Percentiles rank a stretch among this genome's conserved stretches.
Conservation (phyloP, 2,329 filamentous ascomycete species). For the Parascedosporium putredinis region DNA sequence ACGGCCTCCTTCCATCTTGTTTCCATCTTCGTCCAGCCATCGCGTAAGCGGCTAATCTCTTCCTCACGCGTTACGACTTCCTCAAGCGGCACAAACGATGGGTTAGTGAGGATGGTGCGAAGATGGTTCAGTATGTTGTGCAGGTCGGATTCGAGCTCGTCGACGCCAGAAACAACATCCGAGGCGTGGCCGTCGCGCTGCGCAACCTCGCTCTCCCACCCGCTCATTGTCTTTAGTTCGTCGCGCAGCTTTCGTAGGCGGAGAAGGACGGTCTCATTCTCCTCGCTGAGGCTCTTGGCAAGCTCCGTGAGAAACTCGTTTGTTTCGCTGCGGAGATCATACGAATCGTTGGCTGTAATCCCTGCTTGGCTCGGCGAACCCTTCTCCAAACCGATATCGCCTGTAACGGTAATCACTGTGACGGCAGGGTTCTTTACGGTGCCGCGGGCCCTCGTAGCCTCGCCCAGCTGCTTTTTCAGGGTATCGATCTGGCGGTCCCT, state of each 20-base stretch:
- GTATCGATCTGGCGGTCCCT: slow-evolving; percentile 81
- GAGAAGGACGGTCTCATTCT: slow-evolving; percentile 74
- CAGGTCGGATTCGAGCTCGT: slow-evolving; percentile 66
- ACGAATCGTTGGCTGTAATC: slow-evolving; percentile 29
- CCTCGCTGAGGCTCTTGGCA: slow-evolving; percentile 74
- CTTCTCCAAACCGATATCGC: slow-evolving; percentile 41
- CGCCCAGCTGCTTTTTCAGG: slow-evolving; percentile 75
- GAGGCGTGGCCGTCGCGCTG: slow-evolving; percentile 20
- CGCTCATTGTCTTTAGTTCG: slow-evolving; percentile 61
- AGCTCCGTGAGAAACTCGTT: slow-evolving; percentile 83
- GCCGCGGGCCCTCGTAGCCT: slow-evolving; percentile 53
- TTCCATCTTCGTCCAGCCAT: slow-evolving; percentile 92
- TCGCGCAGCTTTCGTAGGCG: slow-evolving; percentile 62
- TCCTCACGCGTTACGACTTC: slow-evolving; percentile 89
- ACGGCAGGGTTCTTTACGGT: slow-evolving; percentile 43
- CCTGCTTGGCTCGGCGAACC: slow-evolving; percentile 18
- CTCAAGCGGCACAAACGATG: slow-evolving; percentile 90
- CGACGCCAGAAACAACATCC: slow-evolving; percentile 28
- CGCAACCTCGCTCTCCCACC: slow-evolving; percentile 29
- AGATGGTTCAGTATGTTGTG: slow-evolving; percentile 72
- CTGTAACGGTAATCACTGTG: slow-evolving; percentile 45
- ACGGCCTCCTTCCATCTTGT: slow-evolving; percentile 82
- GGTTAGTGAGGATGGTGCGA: slow-evolving; percentile 77
- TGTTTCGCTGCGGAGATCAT: slow-evolving; percentile 74
- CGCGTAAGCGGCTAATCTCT: slow-evolving; percentile 72